phyloP scores from a whole-genome alignment of 352 stramenopile genomes.

The Phytophthora fragariae region DNA sequence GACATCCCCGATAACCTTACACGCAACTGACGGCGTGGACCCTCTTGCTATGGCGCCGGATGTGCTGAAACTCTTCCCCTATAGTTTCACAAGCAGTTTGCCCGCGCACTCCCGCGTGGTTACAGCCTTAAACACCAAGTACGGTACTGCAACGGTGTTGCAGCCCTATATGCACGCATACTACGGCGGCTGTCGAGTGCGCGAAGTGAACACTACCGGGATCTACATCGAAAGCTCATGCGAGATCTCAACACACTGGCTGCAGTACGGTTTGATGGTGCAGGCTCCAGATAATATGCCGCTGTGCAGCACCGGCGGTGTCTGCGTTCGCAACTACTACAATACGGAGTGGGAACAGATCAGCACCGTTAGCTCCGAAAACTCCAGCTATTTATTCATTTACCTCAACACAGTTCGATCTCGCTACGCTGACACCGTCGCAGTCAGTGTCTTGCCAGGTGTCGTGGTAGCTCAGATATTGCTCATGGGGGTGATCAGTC shows the following conservation, averaged over 20 bases:
- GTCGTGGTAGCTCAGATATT: conserved; percentile 26
- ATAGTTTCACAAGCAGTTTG: conserved; percentile 21
- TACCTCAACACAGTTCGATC: conserved; percentile 7
- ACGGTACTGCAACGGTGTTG: conserved; percentile 1
- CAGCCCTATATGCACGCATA: conserved; percentile 18
- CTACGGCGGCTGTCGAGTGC: conserved; percentile 25
- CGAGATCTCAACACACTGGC: neutral
- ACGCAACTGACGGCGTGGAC: no score
- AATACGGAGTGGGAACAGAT: conserved; percentile 23
- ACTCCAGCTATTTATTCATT: conserved; percentile 2
- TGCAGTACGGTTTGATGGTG: conserved; percentile 18
- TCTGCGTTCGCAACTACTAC: conserved; percentile 28
- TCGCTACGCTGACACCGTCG: conserved; percentile 17
- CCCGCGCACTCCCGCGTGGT: neutral
- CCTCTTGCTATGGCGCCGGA: no score
- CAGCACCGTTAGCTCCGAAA: neutral
- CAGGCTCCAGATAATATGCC: conserved; percentile 21
- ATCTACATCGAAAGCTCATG: conserved; percentile 22
- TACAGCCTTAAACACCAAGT: conserved; percentile 1
- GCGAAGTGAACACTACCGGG: conserved; percentile 7
- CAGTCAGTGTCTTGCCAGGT: conserved; percentile 18
- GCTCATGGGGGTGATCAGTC: conserved; percentile 18
- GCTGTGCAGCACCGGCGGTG: conserved; percentile 7
- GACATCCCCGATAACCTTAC: no score
- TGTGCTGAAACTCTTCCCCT: conserved; percentile 17